Evolutionary conservation across 345 rosid species (phyloP).

Genomic region (Balakata baccata): DNA sequence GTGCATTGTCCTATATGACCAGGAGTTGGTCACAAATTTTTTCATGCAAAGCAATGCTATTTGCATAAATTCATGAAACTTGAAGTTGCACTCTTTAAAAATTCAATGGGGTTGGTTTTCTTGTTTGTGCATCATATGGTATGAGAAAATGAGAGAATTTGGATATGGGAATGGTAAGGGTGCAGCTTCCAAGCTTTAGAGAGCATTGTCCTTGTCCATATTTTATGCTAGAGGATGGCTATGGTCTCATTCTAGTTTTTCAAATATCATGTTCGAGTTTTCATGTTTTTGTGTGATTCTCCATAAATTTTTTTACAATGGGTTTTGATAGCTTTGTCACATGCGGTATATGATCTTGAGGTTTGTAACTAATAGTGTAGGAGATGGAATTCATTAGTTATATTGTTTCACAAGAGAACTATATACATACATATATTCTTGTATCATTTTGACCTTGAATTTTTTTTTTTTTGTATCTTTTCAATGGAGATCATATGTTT

Average conservation of each 20-base stretch:
- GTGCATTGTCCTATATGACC: constrained; percentile 19
- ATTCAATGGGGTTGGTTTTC: constrained; percentile 3
- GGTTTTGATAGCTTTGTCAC: not conserved
- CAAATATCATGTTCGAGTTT: not conserved
- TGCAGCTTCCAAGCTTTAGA: constrained; percentile 25
- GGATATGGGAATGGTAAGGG: constrained; percentile 20
- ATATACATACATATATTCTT: too few species aligned
- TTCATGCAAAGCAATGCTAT: constrained; percentile 19
- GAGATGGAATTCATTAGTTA: too few species aligned
- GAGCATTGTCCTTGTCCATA: not conserved
- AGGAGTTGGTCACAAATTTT: constrained; percentile 24
- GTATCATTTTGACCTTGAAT: too few species aligned
- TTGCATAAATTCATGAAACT: constrained; percentile 24
- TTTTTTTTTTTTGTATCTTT: too few species aligned
- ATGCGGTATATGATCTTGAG: too few species aligned
- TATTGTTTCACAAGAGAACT: too few species aligned
- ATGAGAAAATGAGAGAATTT: constrained; percentile 9
- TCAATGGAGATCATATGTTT: too few species aligned
- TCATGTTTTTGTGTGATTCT: constrained; percentile 9
- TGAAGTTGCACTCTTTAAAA: constrained; percentile 13
- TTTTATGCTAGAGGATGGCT: constrained; percentile 1
- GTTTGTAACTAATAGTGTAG: too few species aligned
- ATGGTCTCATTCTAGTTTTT: constrained; percentile 6
- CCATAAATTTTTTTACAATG: constrained; percentile 18
- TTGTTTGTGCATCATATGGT: constrained; percentile 4